Base-by-base conservation (phyloP, 768 basidiomycete genomes). In the Boletus subparvulus region DNA sequence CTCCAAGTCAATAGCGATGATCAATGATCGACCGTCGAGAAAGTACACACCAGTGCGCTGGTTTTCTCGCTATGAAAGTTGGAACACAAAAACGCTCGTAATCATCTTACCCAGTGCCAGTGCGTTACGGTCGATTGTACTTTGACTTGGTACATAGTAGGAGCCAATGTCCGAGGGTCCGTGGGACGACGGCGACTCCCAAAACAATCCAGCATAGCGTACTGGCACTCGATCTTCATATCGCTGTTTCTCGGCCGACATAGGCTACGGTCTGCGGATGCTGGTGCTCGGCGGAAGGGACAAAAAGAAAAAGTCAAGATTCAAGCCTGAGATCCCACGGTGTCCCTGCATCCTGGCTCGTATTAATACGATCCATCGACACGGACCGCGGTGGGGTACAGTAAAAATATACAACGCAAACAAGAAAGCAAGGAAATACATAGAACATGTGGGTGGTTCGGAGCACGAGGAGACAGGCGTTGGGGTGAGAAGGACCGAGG, bases 341-440 rank as follows among this genome's bases (percentile, higher is more conserved):
- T 32, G 10, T 32, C 32, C 30, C 32, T 32, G 32, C 32, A 30
- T 30, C 26, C 28, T 30, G 28, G 28, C 28, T 9, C 28, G 6
- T 30, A 30, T 30, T 9, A 26, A 26, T 26, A 14, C 9, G 30
- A 30, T 30, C 9, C 11, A 32, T 12, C 32, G 12, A 42, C 35
- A 39, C 37, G 19, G 33, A 33, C 13, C 37, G 42, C n/a, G 47
- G 47, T 32, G 50, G 33, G 47, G 37, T 36, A 57, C 32, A 45
- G 58, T 42, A 44, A 51, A 39, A 55, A 65, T 46, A 57, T 56
- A 54, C 37, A 56, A 53, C 17, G 55, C 13, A 46, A 30, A 19
- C 26, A 42, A 47, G 44, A 47, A 40, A 40, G 40, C 30, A 21
- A 50, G 53, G 19, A 9, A 53, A 63, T 66, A 64, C 57, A 57